A percentile compares a stretch with the other conserved stretches of the same genome.
Evolutionary conservation across 768 basidiomycete species (phyloP).

Genomic region (Coprinellus aureogranulatus): DNA sequence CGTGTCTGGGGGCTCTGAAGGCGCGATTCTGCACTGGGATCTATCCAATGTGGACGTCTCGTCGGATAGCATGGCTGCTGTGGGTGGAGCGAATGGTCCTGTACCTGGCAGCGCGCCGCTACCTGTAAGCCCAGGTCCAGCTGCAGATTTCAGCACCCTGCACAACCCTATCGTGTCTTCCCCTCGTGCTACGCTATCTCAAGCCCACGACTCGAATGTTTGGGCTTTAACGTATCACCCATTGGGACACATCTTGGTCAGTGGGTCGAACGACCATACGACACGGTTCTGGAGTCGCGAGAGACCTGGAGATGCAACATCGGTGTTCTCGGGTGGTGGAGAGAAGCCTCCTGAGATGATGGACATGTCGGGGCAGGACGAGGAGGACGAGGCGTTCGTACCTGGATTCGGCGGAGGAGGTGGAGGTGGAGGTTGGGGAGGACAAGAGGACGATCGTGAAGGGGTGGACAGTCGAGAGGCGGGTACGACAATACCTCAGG

Average conservation of each 20-base stretch:
- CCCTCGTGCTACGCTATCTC: conserved; percentile 83
- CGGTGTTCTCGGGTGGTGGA: conserved; percentile 75
- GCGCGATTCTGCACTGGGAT: conserved; percentile 93
- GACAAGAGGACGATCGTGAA: conserved; percentile 18
- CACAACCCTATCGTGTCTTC: conserved; percentile 31
- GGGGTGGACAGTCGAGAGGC: not conserved
- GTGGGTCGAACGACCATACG: conserved; percentile 96
- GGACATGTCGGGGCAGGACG: conserved; percentile 61
- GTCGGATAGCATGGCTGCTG: not conserved
- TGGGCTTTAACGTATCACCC: conserved; percentile 97
- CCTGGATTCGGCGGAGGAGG: conserved; percentile 63
- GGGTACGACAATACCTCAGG: conserved; percentile 28
- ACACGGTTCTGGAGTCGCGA: conserved; percentile 98
- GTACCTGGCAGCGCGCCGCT: conserved; percentile 23
- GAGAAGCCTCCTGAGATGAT: conserved; percentile 77
- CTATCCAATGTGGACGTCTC: conserved; percentile 40
- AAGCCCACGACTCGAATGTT: conserved; percentile 97
- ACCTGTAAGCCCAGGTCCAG: conserved; percentile 35
- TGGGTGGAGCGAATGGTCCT: too few species aligned
- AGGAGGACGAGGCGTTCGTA: conserved; percentile 69
- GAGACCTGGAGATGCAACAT: conserved; percentile 77
- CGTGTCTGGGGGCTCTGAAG: conserved; percentile 92
- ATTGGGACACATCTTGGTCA: conserved; percentile 89
- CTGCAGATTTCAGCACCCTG: conserved; percentile 30
- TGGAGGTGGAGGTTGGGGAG: conserved; percentile 30